Evolutionary conservation across 768 basidiomycete species (phyloP), one percentile per base, ranked within the genome.

Genomic region (Psilocybe tampanensis): DNA sequence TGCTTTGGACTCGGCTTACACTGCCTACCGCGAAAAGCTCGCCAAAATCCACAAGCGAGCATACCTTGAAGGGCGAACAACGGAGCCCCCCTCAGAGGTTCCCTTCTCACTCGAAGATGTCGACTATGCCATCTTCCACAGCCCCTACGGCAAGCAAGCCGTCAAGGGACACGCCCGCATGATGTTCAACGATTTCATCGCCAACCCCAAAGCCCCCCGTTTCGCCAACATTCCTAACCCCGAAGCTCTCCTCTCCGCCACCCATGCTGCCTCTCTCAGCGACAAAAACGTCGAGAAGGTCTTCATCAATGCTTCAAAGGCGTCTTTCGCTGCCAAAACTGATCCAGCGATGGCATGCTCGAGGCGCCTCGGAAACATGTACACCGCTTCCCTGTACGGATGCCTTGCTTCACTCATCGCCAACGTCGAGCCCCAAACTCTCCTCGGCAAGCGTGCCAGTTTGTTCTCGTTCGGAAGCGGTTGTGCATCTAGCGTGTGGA

Each of bases 381-480:
- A 99, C 82, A 96, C 97, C 12, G 97, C 90, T 13, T 95, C 94
- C 15, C 80, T 99, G 11, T 98, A 95, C 70, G 95, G 94, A 44
- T 95, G 94, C 63, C 86, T 99, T 58, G 91, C 95, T 36, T 94
- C 92, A 8, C 79, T 98, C 24, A 69, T 99, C 42, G 83, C 90
- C 44, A 80, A 80, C 22, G 84, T 92, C 36, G 85, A 87, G 64
- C 87, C 92, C 8, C 72, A 82, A 7, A 80, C 85, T 62, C 79
- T 95, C 52, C 73, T 79, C 66, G 88, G 85, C 75, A 97, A 95
- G 81, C 88, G 95, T 23, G 80, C 96, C 69, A 89, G 87, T 65
- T 80, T 98, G 82, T 99, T 94, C 80, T 93, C 93, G n/a, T 99
- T 95, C 71, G 97, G 97, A 41, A 89, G 86, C 52, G 97, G 97